phyloP scores from a whole-genome alignment of 2,329 filamentous ascomycete species.

The Pleomassaria siparia region DNA sequence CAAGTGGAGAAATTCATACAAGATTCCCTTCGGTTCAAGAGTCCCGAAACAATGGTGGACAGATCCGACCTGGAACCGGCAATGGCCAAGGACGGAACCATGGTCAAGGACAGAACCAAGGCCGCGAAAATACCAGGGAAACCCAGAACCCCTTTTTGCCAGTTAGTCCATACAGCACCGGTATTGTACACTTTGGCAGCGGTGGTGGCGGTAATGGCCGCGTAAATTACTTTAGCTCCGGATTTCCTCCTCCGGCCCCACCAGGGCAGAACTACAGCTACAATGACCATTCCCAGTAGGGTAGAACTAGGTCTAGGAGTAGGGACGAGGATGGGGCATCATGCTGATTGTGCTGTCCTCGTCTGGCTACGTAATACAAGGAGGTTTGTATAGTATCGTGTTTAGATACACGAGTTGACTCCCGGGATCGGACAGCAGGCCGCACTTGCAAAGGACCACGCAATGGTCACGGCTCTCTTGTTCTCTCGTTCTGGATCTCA shows the following conservation, averaged over 20 bases:
- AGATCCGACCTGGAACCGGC: slow-evolving; percentile 14
- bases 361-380: background rate
- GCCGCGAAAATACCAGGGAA: slow-evolving; percentile 27
- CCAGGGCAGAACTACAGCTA: slow-evolving; percentile 4
- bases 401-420: no score
- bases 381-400: no score
- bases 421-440: no score
- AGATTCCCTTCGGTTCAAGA: slow-evolving; percentile 17
- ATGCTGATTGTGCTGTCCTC: no score
- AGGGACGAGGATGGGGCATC: background rate
- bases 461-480: no score
- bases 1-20: slow-evolving; percentile 12
- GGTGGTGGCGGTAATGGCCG: slow-evolving; percentile 1
- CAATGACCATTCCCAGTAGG: slow-evolving; percentile 3
- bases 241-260: no score
- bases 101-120: slow-evolving; percentile 10
- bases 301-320: background rate
- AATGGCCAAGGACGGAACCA: slow-evolving; percentile 20
- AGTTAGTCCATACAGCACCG: slow-evolving; percentile 25
- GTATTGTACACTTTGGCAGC: slow-evolving; percentile 10
- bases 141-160: slow-evolving; percentile 17
- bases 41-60: slow-evolving; percentile 14
- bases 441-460: no score
- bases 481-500: no score
- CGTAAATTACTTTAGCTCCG: background rate